phyloP scores from a whole-genome alignment of 306 rosid species.

The Cicer arietinum region DNA sequence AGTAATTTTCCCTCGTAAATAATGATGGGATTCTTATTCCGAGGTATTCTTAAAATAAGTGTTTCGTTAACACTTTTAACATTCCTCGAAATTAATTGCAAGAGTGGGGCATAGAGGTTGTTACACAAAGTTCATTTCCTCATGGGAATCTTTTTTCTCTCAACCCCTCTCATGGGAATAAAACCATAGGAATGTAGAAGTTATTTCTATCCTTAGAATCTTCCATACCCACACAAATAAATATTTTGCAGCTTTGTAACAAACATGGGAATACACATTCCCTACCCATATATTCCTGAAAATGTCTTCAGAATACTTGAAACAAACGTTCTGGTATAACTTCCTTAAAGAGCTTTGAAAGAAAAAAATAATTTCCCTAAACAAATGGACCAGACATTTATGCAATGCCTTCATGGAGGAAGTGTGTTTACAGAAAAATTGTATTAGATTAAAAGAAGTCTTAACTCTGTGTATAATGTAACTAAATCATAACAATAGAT shows the following conservation, averaged over 20 bases:
- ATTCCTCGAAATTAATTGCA: not conserved
- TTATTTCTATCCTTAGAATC: not conserved
- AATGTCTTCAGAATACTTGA: not conserved
- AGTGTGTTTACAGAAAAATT: constrained; percentile 12
- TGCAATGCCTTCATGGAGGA: not conserved
- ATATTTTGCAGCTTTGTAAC: not conserved
- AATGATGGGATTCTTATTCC: not conserved
- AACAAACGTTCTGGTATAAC: not conserved
- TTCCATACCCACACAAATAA: not conserved
- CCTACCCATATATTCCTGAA: not conserved
- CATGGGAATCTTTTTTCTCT: not conserved
- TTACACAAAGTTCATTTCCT: not conserved
- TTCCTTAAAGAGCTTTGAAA: not conserved
- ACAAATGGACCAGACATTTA: not conserved
- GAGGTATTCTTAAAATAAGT: not conserved
- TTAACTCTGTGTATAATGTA: constrained; percentile 7
- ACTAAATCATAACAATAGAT: not conserved
- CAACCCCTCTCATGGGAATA: not conserved
- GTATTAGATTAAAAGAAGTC: not conserved
- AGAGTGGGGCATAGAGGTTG: not conserved
- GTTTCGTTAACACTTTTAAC: not conserved
- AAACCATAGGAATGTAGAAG: not conserved
- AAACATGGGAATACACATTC: constrained; percentile 1
- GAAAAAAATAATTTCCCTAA: not conserved
- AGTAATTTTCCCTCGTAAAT: not conserved